Evolutionary conservation across 495 filamentous ascomycete genomes (phyloP).

Genomic region (Penicillium atrosanguineum): DNA sequence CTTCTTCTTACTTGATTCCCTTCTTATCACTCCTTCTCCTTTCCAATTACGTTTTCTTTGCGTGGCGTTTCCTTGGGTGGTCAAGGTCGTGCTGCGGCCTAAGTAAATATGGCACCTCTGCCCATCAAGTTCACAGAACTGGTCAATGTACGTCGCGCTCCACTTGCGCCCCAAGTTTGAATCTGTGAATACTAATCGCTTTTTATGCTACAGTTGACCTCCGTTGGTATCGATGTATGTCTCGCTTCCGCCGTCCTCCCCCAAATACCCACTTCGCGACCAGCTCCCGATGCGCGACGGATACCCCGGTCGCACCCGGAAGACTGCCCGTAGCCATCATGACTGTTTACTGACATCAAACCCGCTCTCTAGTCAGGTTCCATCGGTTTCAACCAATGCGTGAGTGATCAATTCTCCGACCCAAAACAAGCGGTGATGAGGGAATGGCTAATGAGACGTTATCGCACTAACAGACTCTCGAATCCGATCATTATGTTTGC

Average conservation of each 20-base stretch:
- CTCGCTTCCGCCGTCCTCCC: conserved; percentile 13
- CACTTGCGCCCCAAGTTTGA: conserved; percentile 3
- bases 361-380: conserved; percentile 57
- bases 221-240: conserved; percentile 78
- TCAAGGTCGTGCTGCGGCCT: conserved; percentile 50
- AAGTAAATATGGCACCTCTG: conserved; percentile 67
- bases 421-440: conserved; percentile 7
- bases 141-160: conserved; percentile 63
- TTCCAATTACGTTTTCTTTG: conserved; percentile 33
- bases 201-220: conserved; percentile 57
- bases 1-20: conserved; percentile 1
- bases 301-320: conserved; percentile 18
- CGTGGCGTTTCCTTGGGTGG: conserved; percentile 48
- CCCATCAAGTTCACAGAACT: conserved; percentile 96
- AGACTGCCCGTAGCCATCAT: conserved; percentile 7
- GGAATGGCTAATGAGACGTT: conserved; percentile 12
- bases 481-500: conserved; percentile 94
- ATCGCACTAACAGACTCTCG: conserved; percentile 70
- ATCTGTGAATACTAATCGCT: conserved; percentile 21
- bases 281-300: conserved; percentile 21
- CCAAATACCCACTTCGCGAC: conserved; percentile 12
- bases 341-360: conserved; percentile 38
- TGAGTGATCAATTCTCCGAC: conserved; percentile 48
- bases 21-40: background rate
- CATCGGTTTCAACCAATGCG: conserved; percentile 96